Conservation (phyloP, 1,284 basidiomycete species). For the Nidula niveotomentosa region DNA sequence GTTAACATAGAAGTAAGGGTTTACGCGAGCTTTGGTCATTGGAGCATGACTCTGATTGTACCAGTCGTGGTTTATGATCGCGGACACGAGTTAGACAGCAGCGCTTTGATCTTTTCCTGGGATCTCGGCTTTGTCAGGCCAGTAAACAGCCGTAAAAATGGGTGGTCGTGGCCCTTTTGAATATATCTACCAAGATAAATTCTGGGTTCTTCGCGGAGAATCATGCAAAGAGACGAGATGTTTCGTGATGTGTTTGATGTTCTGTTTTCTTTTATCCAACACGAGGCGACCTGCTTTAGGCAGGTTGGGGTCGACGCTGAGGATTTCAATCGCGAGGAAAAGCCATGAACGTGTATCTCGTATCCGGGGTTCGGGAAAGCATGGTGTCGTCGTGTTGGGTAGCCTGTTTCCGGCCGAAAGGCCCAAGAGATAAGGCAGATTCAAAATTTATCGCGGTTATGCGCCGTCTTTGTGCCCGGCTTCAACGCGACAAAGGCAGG, state of each 20-base stretch:
- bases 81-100: conserved; percentile 59
- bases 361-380: conserved; percentile 66
- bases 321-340: conserved; percentile 38
- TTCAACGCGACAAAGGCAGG: neutral
- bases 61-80: conserved; percentile 60
- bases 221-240: conserved; percentile 16
- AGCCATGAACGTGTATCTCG: conserved; percentile 51
- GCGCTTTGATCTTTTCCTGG: conserved; percentile 30
- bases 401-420: conserved; percentile 57
- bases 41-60: conserved; percentile 65
- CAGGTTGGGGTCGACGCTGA: conserved; percentile 48
- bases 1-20: conserved; percentile 63
- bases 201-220: conserved; percentile 10
- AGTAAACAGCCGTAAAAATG: conserved; percentile 17
- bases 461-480: neutral
- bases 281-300: conserved; percentile 49
- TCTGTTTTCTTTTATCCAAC: conserved; percentile 20
- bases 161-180: conserved; percentile 19
- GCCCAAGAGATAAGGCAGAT: conserved; percentile 49
- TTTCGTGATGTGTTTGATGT: conserved; percentile 22
- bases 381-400: conserved; percentile 61
- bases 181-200: conserved; percentile 10
- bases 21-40: conserved; percentile 60
- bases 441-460: conserved; percentile 11
- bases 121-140: conserved; percentile 2